These are phyloP conservation scores for Lavandula angustifolia DNA, from an alignment of 257 asterid species.

Conservation along the genomic window DNA sequence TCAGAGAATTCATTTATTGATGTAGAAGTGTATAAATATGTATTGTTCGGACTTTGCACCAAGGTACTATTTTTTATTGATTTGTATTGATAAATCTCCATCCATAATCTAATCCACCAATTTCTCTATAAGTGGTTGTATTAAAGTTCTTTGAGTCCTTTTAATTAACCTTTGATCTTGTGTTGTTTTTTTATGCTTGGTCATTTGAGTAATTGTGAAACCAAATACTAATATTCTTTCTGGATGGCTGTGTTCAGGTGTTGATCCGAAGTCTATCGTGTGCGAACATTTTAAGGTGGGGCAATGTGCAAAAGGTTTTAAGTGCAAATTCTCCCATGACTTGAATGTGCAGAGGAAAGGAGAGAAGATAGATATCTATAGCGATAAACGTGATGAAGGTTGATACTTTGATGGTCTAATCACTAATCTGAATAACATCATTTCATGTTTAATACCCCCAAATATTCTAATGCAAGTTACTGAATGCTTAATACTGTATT, in stretches of 20 bases:
- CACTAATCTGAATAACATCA: neutral
- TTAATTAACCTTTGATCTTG: neutral
- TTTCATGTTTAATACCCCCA: neutral
- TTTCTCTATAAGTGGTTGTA: neutral
- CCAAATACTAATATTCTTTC: neutral
- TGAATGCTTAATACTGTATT: conserved; percentile 18
- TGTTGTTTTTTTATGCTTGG: neutral
- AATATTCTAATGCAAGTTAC: conserved; percentile 20
- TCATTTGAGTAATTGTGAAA: conserved; percentile 10
- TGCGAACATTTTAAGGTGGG: conserved; percentile 87
- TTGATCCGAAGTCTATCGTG: conserved; percentile 85
- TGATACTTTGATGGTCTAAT: conserved; percentile 22
- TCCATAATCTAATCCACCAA: neutral
- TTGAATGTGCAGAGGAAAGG: conserved; percentile 96
- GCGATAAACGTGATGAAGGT: conserved; percentile 69
- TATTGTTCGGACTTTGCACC: neutral
- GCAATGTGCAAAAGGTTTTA: conserved; percentile 87
- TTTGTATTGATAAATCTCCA: neutral
- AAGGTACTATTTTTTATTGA: neutral
- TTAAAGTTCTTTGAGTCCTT: neutral
- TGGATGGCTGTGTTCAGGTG: conserved; percentile 53
- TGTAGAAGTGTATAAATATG: neutral
- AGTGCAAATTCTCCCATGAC: conserved; percentile 97
- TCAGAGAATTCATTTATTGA: neutral
- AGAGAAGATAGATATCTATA: conserved; percentile 86